Evolutionary conservation across 371 early-diverging fungal genomes (phyloP).

Genomic region (Basidiobolus meristosporus): DNA sequence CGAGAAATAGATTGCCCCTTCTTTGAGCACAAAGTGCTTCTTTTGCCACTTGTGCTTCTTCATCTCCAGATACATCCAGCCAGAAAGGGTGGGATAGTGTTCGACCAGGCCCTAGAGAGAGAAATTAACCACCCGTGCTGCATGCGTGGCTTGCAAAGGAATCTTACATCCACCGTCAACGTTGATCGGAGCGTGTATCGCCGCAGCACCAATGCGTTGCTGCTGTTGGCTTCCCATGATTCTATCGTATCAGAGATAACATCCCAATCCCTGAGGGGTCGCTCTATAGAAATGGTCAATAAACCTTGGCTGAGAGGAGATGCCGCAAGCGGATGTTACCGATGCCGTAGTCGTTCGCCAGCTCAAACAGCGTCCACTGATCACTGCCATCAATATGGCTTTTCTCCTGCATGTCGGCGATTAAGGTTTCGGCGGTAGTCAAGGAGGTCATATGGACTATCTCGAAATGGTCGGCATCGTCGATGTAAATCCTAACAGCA

Average conservation of each 20-base stretch:
- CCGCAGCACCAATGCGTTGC: constrained; percentile 55
- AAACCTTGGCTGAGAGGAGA: background rate
- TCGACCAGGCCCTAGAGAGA: constrained; percentile 4
- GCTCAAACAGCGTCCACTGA: constrained; percentile 79
- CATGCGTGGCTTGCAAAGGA: no score
- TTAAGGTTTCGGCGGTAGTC: no score
- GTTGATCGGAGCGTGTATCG: constrained; percentile 31
- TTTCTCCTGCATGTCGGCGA: constrained; percentile 35
- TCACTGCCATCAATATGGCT: constrained; percentile 31
- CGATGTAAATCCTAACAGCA: no score
- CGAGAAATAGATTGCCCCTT: constrained; percentile 42
- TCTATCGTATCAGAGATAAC: constrained; percentile 54
- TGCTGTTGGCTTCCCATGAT: constrained; percentile 49
- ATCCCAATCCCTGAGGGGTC: constrained; percentile 82
- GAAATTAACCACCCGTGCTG: no score
- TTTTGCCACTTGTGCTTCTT: constrained; percentile 65
- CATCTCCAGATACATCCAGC: constrained; percentile 41
- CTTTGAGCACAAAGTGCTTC: constrained; percentile 37
- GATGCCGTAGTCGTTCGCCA: constrained; percentile 55
- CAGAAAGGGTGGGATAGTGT: constrained; percentile 15
- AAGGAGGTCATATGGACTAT: no score
- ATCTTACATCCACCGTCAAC: no score
- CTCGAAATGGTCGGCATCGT: no score
- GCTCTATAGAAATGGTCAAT: constrained; percentile 23
- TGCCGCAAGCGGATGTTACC: constrained; percentile 10